These are phyloP conservation scores for Pseudonitzschia multiseries DNA, from an alignment of 108 stramenopile species.

Conservation along the genomic window DNA sequence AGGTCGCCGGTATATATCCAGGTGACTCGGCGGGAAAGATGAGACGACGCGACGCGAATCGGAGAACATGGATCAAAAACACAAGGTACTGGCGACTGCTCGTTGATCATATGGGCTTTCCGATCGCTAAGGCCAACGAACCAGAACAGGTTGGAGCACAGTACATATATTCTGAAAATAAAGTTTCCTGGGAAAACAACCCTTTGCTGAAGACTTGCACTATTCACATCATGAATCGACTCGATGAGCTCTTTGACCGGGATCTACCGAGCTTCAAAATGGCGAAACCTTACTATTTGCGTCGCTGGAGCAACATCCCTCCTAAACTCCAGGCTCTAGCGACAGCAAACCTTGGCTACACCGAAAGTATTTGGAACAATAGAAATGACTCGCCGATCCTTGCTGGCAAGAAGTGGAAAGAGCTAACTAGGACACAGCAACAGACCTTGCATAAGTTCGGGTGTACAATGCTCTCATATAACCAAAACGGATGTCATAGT, in stretches of 20 bases:
- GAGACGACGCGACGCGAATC: neutral
- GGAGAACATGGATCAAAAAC: neutral
- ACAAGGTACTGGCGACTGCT: neutral
- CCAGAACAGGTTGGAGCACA: neutral
- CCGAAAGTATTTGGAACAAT: neutral
- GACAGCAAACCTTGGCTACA: neutral
- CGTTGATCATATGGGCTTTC: conserved; percentile 2
- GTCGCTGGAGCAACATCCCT: neutral
- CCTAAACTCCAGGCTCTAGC: neutral
- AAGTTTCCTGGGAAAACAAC: neutral
- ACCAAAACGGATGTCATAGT: neutral
- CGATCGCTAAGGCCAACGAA: conserved; percentile 6
- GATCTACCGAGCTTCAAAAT: neutral
- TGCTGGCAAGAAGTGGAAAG: conserved; percentile 2
- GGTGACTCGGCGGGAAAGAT: neutral
- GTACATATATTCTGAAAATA: neutral
- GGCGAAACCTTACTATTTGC: neutral
- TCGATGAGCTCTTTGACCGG: neutral
- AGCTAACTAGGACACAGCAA: neutral
- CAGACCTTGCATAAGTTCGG: neutral
- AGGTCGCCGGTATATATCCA: conserved; percentile 13
- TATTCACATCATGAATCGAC: neutral
- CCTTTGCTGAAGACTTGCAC: conserved; percentile 6
- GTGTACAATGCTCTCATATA: neutral
- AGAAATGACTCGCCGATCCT: neutral